Conservation (phyloP, 345 rosid genomes). For the Euclidium syriacum region DNA sequence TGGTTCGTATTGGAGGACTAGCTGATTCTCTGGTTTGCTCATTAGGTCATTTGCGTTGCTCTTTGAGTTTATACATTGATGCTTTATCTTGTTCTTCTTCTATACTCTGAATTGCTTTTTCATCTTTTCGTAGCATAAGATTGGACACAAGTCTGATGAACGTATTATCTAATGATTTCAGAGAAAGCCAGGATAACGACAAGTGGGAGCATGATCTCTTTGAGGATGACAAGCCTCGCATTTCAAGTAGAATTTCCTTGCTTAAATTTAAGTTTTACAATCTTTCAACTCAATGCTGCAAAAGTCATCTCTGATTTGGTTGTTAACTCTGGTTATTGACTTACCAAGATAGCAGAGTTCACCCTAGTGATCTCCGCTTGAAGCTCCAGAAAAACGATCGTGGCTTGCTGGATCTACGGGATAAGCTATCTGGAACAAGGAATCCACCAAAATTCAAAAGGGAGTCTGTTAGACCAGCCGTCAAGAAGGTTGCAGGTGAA, state of each 20-base stretch:
- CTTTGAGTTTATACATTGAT: background rate
- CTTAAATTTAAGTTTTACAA: conserved; percentile 31
- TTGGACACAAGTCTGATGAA: background rate
- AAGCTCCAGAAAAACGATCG: conserved; percentile 69
- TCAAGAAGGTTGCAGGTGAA: conserved; percentile 46
- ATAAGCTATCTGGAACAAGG: conserved; percentile 64
- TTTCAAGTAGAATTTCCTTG: conserved; percentile 51
- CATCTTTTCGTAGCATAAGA: background rate
- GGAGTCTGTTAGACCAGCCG: conserved; percentile 40
- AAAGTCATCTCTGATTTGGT: conserved; percentile 32
- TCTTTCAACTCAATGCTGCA: conserved; percentile 39
- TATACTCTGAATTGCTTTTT: background rate
- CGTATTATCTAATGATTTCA: conserved; percentile 27
- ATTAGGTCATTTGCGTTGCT: background rate
- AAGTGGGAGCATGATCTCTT: conserved; percentile 96
- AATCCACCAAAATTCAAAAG: conserved; percentile 39
- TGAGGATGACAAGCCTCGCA: conserved; percentile 33
- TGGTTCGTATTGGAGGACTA: background rate
- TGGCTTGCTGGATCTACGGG: conserved; percentile 65
- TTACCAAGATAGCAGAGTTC: conserved; percentile 55
- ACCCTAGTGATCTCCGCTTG: conserved; percentile 66
- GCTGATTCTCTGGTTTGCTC: background rate
- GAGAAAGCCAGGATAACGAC: conserved; percentile 78
- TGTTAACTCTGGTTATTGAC: conserved; percentile 43
- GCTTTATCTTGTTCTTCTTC: background rate